Evolutionary conservation across 2,329 filamentous ascomycete species (phyloP), one percentile per base, ranked within the genome.

Genomic region (Cercospora sp.): DNA sequence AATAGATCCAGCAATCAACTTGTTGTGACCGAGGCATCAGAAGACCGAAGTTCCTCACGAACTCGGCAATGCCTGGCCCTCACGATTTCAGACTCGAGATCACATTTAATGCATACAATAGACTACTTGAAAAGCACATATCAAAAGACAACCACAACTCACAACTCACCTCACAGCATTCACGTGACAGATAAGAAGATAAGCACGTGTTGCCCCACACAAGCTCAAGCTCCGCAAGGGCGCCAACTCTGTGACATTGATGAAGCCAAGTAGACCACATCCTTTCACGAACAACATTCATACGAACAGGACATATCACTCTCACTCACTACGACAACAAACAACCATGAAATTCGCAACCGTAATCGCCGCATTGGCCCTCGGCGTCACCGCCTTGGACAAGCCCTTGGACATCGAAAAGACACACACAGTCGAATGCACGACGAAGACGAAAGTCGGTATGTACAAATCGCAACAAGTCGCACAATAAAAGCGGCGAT

Each of bases 391-490:
- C 1, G 73, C 75, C 5, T 61, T 77, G 36, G 80, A 84, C 68
- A 87, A 90, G 73, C 80, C 82, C 67, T 87, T 97, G 74, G 87
- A 91, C 80, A 91, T 97, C 78, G 89, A 97, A 73, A 88, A 92
- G 73, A 91, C 89, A 62, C 85, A 88, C 68, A 83, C 87, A 28
- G 90, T 91, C 71, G 88, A 92, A 73, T 97, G 94, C 84, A 68
- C 70, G 5, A 66, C 69, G 26, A 88, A 92, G 83, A 91, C 82
- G 20, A 74, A 78, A 66, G 73, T 76, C 51, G 78, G 77, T 78
- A 68, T n/a, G n/a, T n/a, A n/a, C n/a, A n/a, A n/a, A n/a, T n/a
- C n/a, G n/a, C n/a, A n/a, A n/a, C n/a, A n/a, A n/a, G n/a, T n/a
- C n/a, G n/a, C n/a, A n/a, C n/a, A n/a, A n/a, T n/a, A n/a, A n/a